phyloP scores from a whole-genome alignment of 2,329 filamentous ascomycete genomes.

The Nemania sp. region DNA sequence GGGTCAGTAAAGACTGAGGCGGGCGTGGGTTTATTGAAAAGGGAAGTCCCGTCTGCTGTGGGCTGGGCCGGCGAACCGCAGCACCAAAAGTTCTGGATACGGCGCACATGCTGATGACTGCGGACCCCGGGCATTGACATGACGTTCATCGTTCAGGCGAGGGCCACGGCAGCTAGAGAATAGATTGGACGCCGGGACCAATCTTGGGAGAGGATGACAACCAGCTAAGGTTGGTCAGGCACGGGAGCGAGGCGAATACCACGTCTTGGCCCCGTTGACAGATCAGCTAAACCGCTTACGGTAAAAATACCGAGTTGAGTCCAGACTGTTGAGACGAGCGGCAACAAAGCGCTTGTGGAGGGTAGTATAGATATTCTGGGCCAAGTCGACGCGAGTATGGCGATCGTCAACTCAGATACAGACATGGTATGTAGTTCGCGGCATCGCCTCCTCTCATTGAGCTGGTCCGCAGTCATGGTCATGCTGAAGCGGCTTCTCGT shows the following conservation, averaged over 20 bases:
- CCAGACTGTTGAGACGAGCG: no score
- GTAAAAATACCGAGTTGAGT: conserved; percentile 34
- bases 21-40: conserved; percentile 1
- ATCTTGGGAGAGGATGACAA: not conserved
- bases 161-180: not conserved
- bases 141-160: conserved; percentile 5
- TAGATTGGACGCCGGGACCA: not conserved
- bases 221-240: not conserved
- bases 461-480: no score
- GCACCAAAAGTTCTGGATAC: conserved; percentile 5
- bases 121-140: not conserved
- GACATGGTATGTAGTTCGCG: no score
- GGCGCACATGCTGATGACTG: not conserved
- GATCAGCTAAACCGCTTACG: conserved; percentile 31
- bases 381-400: no score
- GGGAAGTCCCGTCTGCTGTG: not conserved
- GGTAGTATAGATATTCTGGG: no score
- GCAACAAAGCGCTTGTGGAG: no score
- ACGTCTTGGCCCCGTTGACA: conserved; percentile 26
- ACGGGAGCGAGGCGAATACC: conserved; percentile 16
- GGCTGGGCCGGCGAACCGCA: conserved; percentile 1
- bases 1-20: not conserved
- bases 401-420: no score
- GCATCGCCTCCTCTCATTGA: no score
- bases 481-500: no score